Conservation (phyloP, 257 asterid genomes). For the Scutellaria barbata region DNA sequence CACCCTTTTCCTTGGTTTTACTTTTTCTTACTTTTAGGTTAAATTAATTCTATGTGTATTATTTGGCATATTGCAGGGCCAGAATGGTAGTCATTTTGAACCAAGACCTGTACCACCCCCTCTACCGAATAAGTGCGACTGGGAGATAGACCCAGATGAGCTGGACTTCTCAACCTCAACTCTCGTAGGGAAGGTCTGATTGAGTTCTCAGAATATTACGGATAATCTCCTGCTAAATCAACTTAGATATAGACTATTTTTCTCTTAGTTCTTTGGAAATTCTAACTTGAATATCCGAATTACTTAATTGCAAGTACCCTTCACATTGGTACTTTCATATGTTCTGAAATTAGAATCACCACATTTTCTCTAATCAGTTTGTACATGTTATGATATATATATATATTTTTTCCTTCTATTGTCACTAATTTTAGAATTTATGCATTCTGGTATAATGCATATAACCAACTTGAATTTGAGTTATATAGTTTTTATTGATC, state of each 20-base stretch:
- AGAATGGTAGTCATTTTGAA: constrained; percentile 97
- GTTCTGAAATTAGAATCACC: not conserved
- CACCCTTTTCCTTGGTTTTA: constrained; percentile 2
- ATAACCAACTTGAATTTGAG: constrained; percentile 17
- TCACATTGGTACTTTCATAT: not conserved
- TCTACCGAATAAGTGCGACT: constrained; percentile 93
- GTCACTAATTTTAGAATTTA: constrained; percentile 25
- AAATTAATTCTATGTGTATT: constrained; percentile 2
- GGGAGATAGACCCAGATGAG: constrained; percentile 97
- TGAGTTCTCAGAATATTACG: constrained; percentile 27
- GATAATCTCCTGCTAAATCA: constrained; percentile 5
- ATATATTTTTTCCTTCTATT: not conserved
- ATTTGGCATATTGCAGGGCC: constrained; percentile 71
- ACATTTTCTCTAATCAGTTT: not conserved
- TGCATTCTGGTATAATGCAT: constrained; percentile 4
- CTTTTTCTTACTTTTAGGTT: not conserved
- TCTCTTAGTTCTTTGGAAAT: constrained; percentile 20
- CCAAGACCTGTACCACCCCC: constrained; percentile 95
- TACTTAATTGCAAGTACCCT: constrained; percentile 20
- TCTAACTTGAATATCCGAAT: constrained; percentile 21
- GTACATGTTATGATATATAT: not conserved
- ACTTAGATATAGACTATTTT: constrained; percentile 24
- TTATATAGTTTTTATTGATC: not conserved
- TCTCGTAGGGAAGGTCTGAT: constrained; percentile 86
- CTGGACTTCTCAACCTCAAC: constrained; percentile 80